phyloP scores from a whole-genome alignment of 768 basidiomycete genomes.

The Exidia glandulosa region DNA sequence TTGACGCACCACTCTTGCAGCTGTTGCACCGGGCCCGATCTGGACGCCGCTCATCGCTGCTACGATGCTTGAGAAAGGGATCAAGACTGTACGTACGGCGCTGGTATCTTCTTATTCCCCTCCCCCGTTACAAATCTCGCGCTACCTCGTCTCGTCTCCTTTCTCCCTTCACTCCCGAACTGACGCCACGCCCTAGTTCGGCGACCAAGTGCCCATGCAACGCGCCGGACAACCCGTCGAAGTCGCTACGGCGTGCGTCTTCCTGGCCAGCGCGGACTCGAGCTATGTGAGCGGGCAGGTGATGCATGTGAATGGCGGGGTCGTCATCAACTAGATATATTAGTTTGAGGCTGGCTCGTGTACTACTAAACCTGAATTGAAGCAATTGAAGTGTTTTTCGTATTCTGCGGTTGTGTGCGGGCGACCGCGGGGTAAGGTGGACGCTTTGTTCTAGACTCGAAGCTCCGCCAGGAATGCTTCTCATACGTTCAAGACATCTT shows the following conservation, averaged over 20 bases:
- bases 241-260: slow-evolving; percentile 36
- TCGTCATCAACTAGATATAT: not conserved
- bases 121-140: no score
- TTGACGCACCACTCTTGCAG: slow-evolving; percentile 8
- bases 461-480: no score
- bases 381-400: no score
- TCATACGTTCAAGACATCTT: no score
- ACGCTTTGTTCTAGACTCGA: no score
- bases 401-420: no score
- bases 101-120: not conserved
- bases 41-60: slow-evolving; percentile 34
- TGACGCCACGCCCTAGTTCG: no score
- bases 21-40: slow-evolving; percentile 33
- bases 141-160: no score
- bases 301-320: slow-evolving; percentile 12
- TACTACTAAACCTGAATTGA: no score
- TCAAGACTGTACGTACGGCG: not conserved
- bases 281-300: slow-evolving; percentile 30
- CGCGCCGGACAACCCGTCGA: slow-evolving; percentile 42
- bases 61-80: not conserved
- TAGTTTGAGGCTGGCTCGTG: no score
- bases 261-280: slow-evolving; percentile 35
- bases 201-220: slow-evolving; percentile 28
- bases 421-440: no score
- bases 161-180: no score